Evolutionary conservation across 2,329 filamentous ascomycete species (phyloP), one percentile per base, ranked within the genome.

Genomic region (Fusarium haematococcum): DNA sequence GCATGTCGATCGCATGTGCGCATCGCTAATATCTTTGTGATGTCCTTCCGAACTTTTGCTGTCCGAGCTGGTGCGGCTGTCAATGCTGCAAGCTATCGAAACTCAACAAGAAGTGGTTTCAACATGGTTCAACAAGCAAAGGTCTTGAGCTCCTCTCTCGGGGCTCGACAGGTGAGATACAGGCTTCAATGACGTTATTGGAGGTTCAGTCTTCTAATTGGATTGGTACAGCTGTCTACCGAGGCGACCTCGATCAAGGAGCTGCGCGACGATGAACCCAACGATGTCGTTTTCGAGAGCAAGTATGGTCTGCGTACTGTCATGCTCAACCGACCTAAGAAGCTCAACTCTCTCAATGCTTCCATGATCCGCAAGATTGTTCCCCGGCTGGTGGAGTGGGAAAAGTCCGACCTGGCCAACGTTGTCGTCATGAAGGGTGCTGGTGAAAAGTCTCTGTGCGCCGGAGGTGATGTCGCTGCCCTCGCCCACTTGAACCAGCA

Each of bases 301-400:
- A 89, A 93, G 78, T 98, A 97, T 84, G 97, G 97, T 74, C 90
- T 98, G 60, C 94, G 97, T 73, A 95, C 93, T 77, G 92, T 99
- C 80, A 93, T 98, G 85, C 93, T 99, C 77, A 99, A 99, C 87
- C 92, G 97, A 68, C 97, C 96, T 7, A 88, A 90, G 81, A 98
- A 98, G 86, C 89, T 95, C 82, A 98, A 99, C 85, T 93, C 96
- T 30, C 91, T 99, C 76, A 95, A 97, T 83, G 94, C 89, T 62
- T 98, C 95, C 67, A 99, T 99, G 97, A 94, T 93, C 73, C 91
- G 94, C 79, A 98, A 99, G 86, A 98, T 99, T 78, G 87, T 95
- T 56, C 95, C 96, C 25, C 91, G 97, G 67, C 84, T 99, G 80
- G 88, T 94, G 80, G 96, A 98, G 87, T 99, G 95, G 95, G 91